Evolutionary conservation across 1,139 yeast genomes (phyloP).

Genomic region (Nakaseomyces bracarensis): DNA sequence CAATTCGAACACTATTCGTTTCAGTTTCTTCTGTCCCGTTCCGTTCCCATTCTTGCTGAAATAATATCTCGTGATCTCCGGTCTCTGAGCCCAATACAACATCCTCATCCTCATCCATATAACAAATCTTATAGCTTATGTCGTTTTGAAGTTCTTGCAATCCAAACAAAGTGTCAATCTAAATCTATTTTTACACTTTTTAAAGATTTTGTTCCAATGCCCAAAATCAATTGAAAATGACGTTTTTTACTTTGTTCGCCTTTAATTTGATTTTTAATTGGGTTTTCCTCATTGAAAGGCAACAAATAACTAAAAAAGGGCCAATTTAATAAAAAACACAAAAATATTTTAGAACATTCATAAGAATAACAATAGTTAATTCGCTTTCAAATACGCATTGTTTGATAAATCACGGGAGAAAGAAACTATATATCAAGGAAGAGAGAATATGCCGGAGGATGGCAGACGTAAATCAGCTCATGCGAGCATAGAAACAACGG

Average conservation of each 20-base stretch:
- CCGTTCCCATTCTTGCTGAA: slow-evolving; percentile 6
- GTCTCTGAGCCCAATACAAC: slow-evolving; percentile 20
- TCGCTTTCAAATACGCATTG: too few relatives aligned
- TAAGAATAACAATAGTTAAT: too few relatives aligned
- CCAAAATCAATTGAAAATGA: too few relatives aligned
- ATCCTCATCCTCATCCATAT: slow-evolving; percentile 10
- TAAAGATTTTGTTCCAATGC: too few relatives aligned
- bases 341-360: too few relatives aligned
- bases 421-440: slow-evolving; percentile 3
- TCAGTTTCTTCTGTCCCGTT: background rate
- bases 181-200: too few relatives aligned
- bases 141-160: background rate
- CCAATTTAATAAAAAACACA: too few relatives aligned
- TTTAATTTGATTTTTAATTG: too few relatives aligned
- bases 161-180: too few relatives aligned
- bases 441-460: background rate
- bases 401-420: background rate
- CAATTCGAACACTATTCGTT: background rate
- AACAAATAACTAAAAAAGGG: too few relatives aligned
- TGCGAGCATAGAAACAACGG: slow-evolving; percentile 68
- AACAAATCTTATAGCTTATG: background rate
- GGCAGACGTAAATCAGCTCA: slow-evolving; percentile 4
- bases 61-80: slow-evolving; percentile 13
- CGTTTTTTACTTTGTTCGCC: too few relatives aligned
- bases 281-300: too few relatives aligned